Base-by-base conservation (phyloP, 2,329 filamentous ascomycete genomes). In the Trichophyton simii region DNA sequence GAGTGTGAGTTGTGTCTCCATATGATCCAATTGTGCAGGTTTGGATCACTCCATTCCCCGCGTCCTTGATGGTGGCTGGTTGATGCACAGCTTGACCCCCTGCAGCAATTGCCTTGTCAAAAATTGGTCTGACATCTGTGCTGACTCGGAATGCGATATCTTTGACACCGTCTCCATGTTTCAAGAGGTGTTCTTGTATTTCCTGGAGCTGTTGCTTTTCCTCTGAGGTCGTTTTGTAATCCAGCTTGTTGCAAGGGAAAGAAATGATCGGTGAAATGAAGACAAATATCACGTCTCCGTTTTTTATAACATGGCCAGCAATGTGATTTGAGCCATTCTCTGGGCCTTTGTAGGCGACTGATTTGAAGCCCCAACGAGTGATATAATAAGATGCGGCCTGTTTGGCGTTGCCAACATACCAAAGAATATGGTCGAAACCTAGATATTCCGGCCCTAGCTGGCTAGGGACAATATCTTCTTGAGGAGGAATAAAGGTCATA, bases 361-460 rank as follows among this genome's bases (percentile, higher is more conserved):
- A 82, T 67, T 81, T 79, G 78, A 96, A 95, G 60, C 89, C 90
- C 77, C 95, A 88, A 65, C 89, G 87, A 18, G 82, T 85, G 66
- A 86, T 85, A 77, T 95, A 96, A 76, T 89, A 95, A 8, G 87
- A 83, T 22, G 91, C 90, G 3, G 89, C 88, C 78, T 96, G 90
- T 76, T 95, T 95, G 65, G 91, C 90, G 72, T 96, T 96, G 70
- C 90, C 90, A 38, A 96, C 91, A 79, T 89, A 95, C 90, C 90
- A 95, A 63, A 88, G 89, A 62, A 95, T 82, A 72, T 95, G 88
- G 75, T 95, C 88, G 73, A 95, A 95, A 69, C 88, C 89, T 7
- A 63, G 36, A 60, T 67, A 67, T 22, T 62, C 63, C 15, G 66
- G 67, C 5, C 68, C 67, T 20, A 69, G 55, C 11, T 65, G 62